phyloP scores from a whole-genome alignment of 257 asterid species.

The Orobanche coerulescens region DNA sequence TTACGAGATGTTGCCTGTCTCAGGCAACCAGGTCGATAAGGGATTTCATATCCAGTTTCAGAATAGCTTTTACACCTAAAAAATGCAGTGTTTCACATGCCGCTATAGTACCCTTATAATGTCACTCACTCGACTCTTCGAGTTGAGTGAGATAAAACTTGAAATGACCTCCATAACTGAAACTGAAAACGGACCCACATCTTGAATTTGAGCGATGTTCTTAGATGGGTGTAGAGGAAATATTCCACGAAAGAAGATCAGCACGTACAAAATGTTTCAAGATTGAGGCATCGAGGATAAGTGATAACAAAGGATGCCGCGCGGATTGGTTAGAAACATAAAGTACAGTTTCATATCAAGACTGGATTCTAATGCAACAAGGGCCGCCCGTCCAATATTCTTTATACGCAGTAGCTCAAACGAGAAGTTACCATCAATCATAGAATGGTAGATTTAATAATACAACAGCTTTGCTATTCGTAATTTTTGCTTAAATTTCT shows the following conservation, averaged over 20 bases:
- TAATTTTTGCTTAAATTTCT: conserved; percentile 36
- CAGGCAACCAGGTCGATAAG: conserved; percentile 10
- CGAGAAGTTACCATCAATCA: neutral
- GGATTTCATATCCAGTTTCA: neutral
- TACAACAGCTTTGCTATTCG: conserved; percentile 40
- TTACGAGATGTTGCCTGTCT: conserved; percentile 11
- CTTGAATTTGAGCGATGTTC: neutral
- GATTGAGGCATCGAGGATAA: neutral
- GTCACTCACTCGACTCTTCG: conserved; percentile 7
- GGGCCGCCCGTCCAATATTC: neutral
- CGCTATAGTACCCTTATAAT: neutral
- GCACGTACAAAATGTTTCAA: neutral
- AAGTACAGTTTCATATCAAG: conserved; percentile 13
- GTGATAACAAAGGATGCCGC: neutral
- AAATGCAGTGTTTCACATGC: conserved; percentile 14
- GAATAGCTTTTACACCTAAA: conserved; percentile 4
- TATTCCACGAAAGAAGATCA: neutral
- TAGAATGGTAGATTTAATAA: conserved; percentile 15
- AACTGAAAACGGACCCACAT: neutral
- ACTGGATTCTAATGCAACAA: neutral
- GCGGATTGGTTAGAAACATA: conserved; percentile 8
- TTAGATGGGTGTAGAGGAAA: neutral
- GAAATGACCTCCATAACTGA: neutral
- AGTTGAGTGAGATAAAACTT: conserved; percentile 1
- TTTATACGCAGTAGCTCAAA: conserved; percentile 3